Evolutionary conservation across 2,329 filamentous ascomycete genomes (phyloP).

Genomic region (Clathrospora elynae): DNA sequence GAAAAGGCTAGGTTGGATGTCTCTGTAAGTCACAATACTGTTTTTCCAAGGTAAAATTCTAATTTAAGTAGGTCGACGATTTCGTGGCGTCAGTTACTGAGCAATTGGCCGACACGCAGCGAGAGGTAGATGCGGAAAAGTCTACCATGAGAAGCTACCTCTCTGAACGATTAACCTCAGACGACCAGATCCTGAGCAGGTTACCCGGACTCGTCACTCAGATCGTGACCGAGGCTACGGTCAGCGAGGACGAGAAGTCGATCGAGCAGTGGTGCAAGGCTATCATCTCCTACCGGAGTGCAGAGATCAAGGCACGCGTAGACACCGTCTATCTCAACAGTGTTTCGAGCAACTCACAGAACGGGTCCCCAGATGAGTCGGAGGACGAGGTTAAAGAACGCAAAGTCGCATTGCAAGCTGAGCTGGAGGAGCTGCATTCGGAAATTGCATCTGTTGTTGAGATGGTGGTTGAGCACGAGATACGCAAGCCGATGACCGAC

Average conservation of each 20-base stretch:
- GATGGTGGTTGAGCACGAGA: conserved; percentile 72
- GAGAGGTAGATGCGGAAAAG: conserved; percentile 56
- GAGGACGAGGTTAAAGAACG: conserved; percentile 57
- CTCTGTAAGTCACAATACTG: conserved; percentile 24
- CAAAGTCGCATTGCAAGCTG: conserved; percentile 62
- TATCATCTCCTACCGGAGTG: conserved; percentile 48
- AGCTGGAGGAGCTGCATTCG: conserved; percentile 70
- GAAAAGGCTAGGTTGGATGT: conserved; percentile 52
- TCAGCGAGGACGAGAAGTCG: conserved; percentile 58
- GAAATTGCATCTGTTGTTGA: conserved; percentile 72
- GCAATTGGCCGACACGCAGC: conserved; percentile 50
- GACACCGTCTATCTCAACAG: conserved; percentile 61
- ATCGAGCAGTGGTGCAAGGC: conserved; percentile 61
- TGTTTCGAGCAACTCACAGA: conserved; percentile 14
- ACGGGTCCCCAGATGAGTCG: conserved; percentile 13
- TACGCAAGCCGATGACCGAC: conserved; percentile 64
- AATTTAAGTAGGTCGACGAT: conserved; percentile 36
- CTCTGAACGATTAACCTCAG: conserved; percentile 60
- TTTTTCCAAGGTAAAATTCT: not conserved
- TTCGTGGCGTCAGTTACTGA: conserved; percentile 35
- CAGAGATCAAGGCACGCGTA: conserved; percentile 51
- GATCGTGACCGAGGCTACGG: conserved; percentile 56
- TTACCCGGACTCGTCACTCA: conserved; percentile 70
- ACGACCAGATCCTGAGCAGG: conserved; percentile 68
- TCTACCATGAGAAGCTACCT: conserved; percentile 57